Base-by-base conservation (phyloP, 805 yeast genomes). In the Candida lessepsii region DNA sequence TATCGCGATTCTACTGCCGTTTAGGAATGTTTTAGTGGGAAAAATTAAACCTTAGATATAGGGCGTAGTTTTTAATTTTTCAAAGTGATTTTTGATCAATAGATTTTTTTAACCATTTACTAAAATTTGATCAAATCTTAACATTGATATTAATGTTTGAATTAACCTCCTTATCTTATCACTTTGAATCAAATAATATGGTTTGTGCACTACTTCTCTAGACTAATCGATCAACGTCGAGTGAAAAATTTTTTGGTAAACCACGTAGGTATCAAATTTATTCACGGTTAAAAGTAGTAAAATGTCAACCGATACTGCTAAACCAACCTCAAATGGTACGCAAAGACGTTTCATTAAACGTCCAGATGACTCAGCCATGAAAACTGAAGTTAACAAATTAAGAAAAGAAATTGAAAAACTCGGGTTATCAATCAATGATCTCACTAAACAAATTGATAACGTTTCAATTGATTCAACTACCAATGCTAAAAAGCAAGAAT, bases 291-390 rank as follows among this genome's bases (percentile, higher is more conserved):
- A 28, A 15, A 32, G 24, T 18, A 10, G 15, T 9, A 27, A 27
- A 17, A 36, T 36, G 39, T 36, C 39, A 13, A 24, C 34, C 5
- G 32, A n/a, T 9, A 23, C 35, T 14, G 16, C 27, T 32, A 32
- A 32, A 13, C 35, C 35, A 32, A 9, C 27, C 35, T 4, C 27
- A 2, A 33, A 20, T 27, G 33, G 32, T 42, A 60, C 65, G 27
- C 46, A 51, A 37, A 74, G 77, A 64, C 74, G 72, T 46, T 79
- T 72, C 60, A 75, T 83, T 63, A 84, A 84, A 63, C 80, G 83
- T 56, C 95, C 95, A 35, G 93, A 86, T 62, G 77, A 73, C 53
- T 66, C 73, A 45, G 80, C 70, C 40, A 73, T 81, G 63, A 85
- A 84, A 58, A 75, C 71, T 46, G 71, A 75, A 49, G 56, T 83